Conservation (phyloP, 306 rosid species). For the Betula pendula region DNA sequence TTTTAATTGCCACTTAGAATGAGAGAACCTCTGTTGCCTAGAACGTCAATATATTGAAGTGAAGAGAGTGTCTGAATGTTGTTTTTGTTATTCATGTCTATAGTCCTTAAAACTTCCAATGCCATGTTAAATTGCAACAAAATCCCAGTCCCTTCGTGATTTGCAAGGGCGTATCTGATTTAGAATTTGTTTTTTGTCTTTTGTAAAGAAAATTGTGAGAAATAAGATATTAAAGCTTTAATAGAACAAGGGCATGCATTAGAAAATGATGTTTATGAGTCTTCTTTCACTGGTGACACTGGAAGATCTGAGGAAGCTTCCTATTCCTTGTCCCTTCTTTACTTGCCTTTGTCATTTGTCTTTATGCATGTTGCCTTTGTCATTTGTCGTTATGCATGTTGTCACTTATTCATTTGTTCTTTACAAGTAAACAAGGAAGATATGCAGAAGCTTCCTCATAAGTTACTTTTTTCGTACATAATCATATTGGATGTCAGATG, state of each 20-base stretch:
- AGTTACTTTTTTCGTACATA: not conserved
- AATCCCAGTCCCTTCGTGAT: not conserved
- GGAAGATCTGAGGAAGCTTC: conserved; percentile 25
- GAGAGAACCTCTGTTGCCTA: not conserved
- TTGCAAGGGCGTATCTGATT: not conserved
- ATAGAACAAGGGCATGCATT: not conserved
- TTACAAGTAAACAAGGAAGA: conserved; percentile 5
- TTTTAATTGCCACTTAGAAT: not conserved
- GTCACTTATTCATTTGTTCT: not conserved
- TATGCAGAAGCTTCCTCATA: conserved; percentile 33
- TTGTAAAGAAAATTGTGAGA: not conserved
- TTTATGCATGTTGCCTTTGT: not conserved
- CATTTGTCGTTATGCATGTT: not conserved
- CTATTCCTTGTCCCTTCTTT: conserved; percentile 1
- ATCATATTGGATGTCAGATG: not conserved
- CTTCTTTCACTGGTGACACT: not conserved
- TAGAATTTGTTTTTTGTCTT: not conserved
- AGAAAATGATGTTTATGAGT: not conserved
- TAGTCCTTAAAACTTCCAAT: not conserved
- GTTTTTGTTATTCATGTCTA: not conserved
- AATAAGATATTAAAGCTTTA: not conserved
- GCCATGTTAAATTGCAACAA: not conserved
- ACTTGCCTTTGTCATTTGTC: conserved; percentile 1
- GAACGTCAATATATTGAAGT: not conserved
- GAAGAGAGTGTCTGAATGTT: not conserved